A percentile compares a stretch with the other conserved stretches of the same genome.
phyloP scores from a whole-genome alignment of 164 flowering plant species.

The grape (Vitis vinifera) region ASM3070453v1 NC_081808.1:1367501-1368000 shows the following conservation, averaged over 20 bases:
- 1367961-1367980: too few relatives aligned
- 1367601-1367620: neutral
- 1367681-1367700: too few relatives aligned
- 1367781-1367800: slow-evolving; percentile 11
- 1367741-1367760: slow-evolving; percentile 59
- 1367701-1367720: slow-evolving; percentile 11
- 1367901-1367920: too few relatives aligned
- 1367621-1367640: too few relatives aligned
- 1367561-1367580: too few relatives aligned
- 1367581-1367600: neutral
- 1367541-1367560: too few relatives aligned
- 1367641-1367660: neutral
- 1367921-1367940: too few relatives aligned
- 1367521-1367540: too few relatives aligned
- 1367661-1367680: neutral
- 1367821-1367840: neutral
- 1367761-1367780: slow-evolving; percentile 54
- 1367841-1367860: neutral
- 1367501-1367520: too few relatives aligned
- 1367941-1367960: too few relatives aligned
- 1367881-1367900: neutral
- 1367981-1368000: too few relatives aligned
- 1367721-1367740: slow-evolving; percentile 9
- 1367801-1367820: slow-evolving; percentile 26
- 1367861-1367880: neutral